Evolutionary conservation across 371 early-diverging fungal species (phyloP).

Genomic region (Encephalitozoon intestinalis): DNA sequence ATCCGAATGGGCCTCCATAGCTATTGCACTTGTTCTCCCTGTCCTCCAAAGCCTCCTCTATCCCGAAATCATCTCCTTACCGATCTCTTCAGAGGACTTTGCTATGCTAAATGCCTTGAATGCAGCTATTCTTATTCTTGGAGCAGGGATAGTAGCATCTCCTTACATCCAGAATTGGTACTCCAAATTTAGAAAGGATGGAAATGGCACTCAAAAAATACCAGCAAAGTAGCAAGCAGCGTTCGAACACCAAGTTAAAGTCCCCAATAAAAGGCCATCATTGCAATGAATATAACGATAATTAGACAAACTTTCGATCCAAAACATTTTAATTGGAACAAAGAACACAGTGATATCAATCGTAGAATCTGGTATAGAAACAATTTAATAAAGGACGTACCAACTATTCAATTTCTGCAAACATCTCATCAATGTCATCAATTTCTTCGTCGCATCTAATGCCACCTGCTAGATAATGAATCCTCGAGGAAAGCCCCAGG

Average conservation of each 20-base stretch:
- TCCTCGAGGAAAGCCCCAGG: neutral
- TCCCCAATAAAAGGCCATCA: too few species aligned
- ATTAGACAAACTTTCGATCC: too few species aligned
- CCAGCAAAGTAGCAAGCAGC: too few species aligned
- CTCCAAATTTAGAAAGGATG: too few species aligned
- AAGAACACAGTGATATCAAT: neutral
- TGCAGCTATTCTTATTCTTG: neutral
- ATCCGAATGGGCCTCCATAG: neutral
- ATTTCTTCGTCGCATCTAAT: neutral
- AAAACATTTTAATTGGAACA: too few species aligned
- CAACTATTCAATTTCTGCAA: neutral
- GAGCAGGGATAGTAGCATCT: neutral
- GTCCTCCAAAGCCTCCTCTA: neutral
- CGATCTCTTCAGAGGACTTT: neutral
- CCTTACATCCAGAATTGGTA: neutral
- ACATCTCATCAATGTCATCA: slow-evolving; percentile 6
- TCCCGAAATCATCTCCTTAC: neutral
- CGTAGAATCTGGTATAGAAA: neutral
- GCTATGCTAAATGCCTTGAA: neutral
- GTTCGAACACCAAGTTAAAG: too few species aligned
- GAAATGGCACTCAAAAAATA: too few species aligned
- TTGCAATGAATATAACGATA: too few species aligned
- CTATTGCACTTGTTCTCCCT: neutral
- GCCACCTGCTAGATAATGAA: neutral
- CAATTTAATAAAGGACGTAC: neutral